These are phyloP conservation scores for Claviceps cyperi DNA, from an alignment of 2,329 filamentous ascomycete genomes.

Conservation along the genomic window DNA sequence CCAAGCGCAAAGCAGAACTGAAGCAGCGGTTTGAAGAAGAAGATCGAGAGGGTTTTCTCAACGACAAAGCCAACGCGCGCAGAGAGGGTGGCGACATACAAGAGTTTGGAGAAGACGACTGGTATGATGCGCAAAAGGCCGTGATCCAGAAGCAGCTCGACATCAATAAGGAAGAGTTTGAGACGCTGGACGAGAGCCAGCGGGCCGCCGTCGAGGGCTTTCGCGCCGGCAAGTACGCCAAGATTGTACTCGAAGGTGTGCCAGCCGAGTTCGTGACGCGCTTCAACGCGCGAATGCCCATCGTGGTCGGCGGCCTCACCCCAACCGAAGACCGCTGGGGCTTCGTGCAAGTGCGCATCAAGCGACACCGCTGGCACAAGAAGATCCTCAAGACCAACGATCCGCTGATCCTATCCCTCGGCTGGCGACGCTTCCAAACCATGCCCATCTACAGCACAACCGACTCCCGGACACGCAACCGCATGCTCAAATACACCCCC, in stretches of 20 bases:
- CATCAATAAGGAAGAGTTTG: constrained; percentile 92
- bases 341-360: constrained; percentile 89
- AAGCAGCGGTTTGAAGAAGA: constrained; percentile 93
- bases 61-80: constrained; percentile 68
- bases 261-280: constrained; percentile 77
- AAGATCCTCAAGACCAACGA: constrained; percentile 98
- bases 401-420: constrained; percentile 89
- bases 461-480: constrained; percentile 82
- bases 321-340: constrained; percentile 92
- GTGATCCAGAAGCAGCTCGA: constrained; percentile 88
- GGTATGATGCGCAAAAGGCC: constrained; percentile 96
- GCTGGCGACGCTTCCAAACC: constrained; percentile 90
- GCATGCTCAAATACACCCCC: constrained; percentile 97
- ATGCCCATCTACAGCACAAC: constrained; percentile 89
- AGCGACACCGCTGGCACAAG: constrained; percentile 97
- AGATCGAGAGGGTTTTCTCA: constrained; percentile 88
- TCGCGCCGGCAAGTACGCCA: constrained; percentile 83
- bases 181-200: constrained; percentile 70
- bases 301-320: constrained; percentile 82
- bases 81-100: constrained; percentile 54
- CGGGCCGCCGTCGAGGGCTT: constrained; percentile 77
- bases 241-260: constrained; percentile 77
- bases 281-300: constrained; percentile 69
- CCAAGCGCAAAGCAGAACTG: constrained; percentile 83
- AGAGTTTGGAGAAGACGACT: constrained; percentile 92